Conservation (phyloP, 2,329 filamentous ascomycete species). For the Fusarium kyushuense region DNA sequence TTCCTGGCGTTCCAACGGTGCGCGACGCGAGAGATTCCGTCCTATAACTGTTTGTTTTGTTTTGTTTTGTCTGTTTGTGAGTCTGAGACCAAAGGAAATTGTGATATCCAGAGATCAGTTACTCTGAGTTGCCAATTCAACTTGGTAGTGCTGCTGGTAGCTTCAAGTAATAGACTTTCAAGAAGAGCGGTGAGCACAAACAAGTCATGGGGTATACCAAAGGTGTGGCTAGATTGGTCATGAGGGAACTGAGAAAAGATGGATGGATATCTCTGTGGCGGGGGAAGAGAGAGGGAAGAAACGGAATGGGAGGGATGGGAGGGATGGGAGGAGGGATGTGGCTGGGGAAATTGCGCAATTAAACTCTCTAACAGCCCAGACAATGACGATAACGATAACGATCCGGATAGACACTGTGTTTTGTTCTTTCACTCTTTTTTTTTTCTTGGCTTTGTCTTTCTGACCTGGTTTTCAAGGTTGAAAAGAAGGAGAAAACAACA, state of each 20-base stretch:
- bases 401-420: background rate
- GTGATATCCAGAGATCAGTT: constrained; percentile 11
- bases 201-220: constrained; percentile 25
- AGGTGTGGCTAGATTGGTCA: constrained; percentile 21
- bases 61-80: background rate
- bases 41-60: constrained; percentile 1
- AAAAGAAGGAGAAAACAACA: background rate
- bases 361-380: constrained; percentile 15
- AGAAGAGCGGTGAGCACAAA: constrained; percentile 29
- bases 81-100: constrained; percentile 16
- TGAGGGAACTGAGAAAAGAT: background rate
- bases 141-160: constrained; percentile 16
- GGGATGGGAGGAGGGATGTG: constrained; percentile 4
- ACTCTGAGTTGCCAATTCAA: constrained; percentile 3
- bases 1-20: constrained; percentile 29
- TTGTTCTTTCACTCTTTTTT: background rate
- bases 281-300: background rate
- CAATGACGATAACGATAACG: constrained; percentile 10
- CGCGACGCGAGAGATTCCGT: constrained; percentile 7
- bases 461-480: constrained; percentile 6
- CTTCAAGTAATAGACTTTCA: constrained; percentile 12
- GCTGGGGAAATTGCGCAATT: constrained; percentile 32
- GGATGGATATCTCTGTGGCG: background rate
- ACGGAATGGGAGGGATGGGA: background rate
- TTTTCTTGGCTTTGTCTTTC: constrained; percentile 1